Base-by-base conservation (phyloP, 2,329 filamentous ascomycete genomes). In the Penicillium corylophilum region DNA sequence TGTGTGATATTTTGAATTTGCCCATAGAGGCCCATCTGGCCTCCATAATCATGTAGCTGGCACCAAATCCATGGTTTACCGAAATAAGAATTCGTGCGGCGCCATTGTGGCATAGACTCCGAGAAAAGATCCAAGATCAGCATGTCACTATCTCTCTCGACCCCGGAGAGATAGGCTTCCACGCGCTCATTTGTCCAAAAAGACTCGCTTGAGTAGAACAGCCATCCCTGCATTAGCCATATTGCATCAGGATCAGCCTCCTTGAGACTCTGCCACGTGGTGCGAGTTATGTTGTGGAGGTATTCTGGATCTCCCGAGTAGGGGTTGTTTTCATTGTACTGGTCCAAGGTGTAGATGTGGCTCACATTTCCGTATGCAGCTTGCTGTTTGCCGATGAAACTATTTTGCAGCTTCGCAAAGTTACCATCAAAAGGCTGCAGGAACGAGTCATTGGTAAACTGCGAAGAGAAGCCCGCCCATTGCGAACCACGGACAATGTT, bases 31-130 rank as follows among this genome's bases (percentile, higher is more conserved):
- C 77, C 78, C 68, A 74, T 71, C 56, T 76, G 79, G 15, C 74
- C 76, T 5, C 79, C 79, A 51, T 77, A 81, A 52, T 74, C 71
- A 55, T 81, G 79, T 6, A 82, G 63, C 56, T 80, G 68, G 56
- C 78, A 80, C 79, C 79, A 81, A 31, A 81, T 74, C 78, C 79
- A 82, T 0, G 76, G 74, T 56, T 80, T 80, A 16, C 78, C 78
- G 51, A 73, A 76, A 60, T 79, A 82, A 0, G 73, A 76, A 15
- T 76, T 70, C 0, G 77, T 79, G 8, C 76, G 68, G 55, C 75
- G 74, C 79, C 79, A 82, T 51, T 80, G 74, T 0, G 79, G 79
- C 8, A 70, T 60, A 6, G 71, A 72, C 52, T 82, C 79, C 0
- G 77, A 78, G 54, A 74, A 79, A 2, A 81, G 68, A 52, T 82